Base-by-base conservation (phyloP, 2,329 filamentous ascomycete genomes). In the Cryphonectria radicalis region DNA sequence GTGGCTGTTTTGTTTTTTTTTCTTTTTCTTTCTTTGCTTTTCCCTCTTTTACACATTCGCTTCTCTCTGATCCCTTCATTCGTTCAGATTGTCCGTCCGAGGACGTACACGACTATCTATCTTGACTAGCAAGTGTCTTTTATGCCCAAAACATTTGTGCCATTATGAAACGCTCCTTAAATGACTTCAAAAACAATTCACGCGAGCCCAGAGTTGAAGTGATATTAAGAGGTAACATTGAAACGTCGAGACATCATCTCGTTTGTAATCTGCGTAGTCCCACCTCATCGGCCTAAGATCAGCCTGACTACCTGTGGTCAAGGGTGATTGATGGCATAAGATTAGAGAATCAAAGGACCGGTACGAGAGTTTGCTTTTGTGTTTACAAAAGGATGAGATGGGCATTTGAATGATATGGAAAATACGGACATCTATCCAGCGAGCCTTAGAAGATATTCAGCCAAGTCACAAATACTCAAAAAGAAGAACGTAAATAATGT, bases 291-390 rank as follows among this genome's bases (percentile, higher is more conserved):
- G 32, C 32, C 32, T 32, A 40, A 13, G 8, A 40, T 11, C 8
- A 40, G 37, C 10, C 37, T 40, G 37, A 3, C 37, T 11, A 40
- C 11, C 10, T 40, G 37, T 11, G 10, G 3, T 40, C 10, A 40
- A 40, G 10, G 10, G 10, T 40, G 37, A 37, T 40, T 40, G 37
- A 37, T 40, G 37, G 37, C 46, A 22, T 22, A 5, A 11, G 19
- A 53, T n/a, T n/a, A 10, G 46, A 10, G 46, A 10, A n/a, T 53
- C 5, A n/a, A 1, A 53, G 46, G 11, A 5, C 71, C 81, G 81
- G 14, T 80, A 72, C 0, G 81, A 81, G 8, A 87, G 77, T 25
- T 78, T 79, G 14, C 85, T 78, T 11, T 79, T 79, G 43, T 46
- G 17, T 46, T 46, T 4, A 46, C 43, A 46, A 46, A 40, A 11